phyloP scores from a whole-genome alignment of 345 rosid genomes.

The Melastoma malabathricum region DNA sequence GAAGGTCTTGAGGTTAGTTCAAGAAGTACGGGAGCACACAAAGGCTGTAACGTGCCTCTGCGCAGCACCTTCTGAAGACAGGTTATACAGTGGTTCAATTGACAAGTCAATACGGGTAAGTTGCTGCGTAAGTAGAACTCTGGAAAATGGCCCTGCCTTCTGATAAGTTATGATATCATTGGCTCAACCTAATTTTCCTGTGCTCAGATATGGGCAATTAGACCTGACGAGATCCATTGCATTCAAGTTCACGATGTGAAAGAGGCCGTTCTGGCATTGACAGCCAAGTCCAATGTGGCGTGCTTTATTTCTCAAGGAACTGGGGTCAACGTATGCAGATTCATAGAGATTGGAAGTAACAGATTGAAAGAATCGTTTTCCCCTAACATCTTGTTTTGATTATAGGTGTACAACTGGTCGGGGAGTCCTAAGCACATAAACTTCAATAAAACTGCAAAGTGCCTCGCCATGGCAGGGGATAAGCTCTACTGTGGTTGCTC shows the following conservation, averaged over 20 bases:
- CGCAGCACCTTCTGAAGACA: constrained; percentile 34
- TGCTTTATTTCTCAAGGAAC: constrained; percentile 41
- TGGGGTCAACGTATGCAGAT: constrained; percentile 42
- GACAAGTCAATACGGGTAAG: constrained; percentile 58
- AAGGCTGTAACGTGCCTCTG: constrained; percentile 49
- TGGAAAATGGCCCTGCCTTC: not conserved
- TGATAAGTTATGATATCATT: too few species aligned
- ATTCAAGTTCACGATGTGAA: constrained; percentile 54
- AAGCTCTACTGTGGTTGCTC: constrained; percentile 47
- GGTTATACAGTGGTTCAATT: constrained; percentile 47
- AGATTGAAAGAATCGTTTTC: not conserved
- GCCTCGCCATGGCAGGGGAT: constrained; percentile 36
- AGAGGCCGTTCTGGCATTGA: constrained; percentile 33
- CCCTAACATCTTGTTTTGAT: constrained; percentile 1
- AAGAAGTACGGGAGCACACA: constrained; percentile 42
- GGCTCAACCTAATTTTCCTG: not conserved
- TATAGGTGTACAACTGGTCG: constrained; percentile 46
- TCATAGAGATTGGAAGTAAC: not conserved
- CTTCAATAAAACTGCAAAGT: constrained; percentile 32
- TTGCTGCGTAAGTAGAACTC: not conserved
- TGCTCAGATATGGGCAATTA: constrained; percentile 41
- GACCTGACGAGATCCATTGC: constrained; percentile 39
- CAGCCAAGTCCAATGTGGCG: constrained; percentile 32
- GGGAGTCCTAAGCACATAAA: constrained; percentile 41
- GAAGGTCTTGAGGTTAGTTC: constrained; percentile 26